phyloP scores from a whole-genome alignment of 2,329 filamentous ascomycete species.

The Trichoderma sp. region DNA sequence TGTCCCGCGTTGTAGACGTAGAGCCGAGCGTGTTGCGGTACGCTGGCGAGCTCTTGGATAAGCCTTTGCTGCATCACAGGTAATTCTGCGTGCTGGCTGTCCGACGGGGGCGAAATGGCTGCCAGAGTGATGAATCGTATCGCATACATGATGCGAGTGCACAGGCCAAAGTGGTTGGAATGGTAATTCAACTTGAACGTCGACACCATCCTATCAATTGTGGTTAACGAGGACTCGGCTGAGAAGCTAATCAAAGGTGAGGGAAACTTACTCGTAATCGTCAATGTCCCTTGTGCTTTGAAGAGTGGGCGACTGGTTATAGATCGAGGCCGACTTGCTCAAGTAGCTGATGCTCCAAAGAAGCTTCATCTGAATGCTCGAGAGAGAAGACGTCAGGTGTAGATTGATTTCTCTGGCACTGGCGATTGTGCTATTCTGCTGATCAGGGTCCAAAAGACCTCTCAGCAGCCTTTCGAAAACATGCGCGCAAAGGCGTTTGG shows the following conservation, averaged over 20 bases:
- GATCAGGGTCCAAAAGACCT: constrained; percentile 28
- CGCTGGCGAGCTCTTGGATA: constrained; percentile 28
- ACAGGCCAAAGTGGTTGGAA: constrained; percentile 35
- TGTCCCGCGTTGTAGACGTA: constrained; percentile 37
- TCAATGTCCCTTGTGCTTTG: background rate
- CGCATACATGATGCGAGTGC: constrained; percentile 34
- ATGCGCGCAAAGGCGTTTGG: constrained; percentile 34
- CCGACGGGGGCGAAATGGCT: constrained; percentile 17
- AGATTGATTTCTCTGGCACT: constrained; percentile 33
- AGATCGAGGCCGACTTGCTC: background rate
- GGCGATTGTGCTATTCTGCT: constrained; percentile 32
- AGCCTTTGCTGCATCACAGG: constrained; percentile 32
- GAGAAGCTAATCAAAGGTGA: background rate
- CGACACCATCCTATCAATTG: constrained; percentile 25
- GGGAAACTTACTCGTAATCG: constrained; percentile 28
- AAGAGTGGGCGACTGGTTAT: background rate
- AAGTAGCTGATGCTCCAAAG: background rate
- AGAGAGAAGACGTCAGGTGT: constrained; percentile 26
- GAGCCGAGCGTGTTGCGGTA: constrained; percentile 29
- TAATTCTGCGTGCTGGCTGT: constrained; percentile 17
- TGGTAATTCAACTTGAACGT: constrained; percentile 32
- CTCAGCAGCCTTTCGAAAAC: constrained; percentile 37
- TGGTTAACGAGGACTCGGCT: background rate
- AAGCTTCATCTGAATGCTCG: background rate
- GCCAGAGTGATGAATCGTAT: constrained; percentile 37